phyloP scores from a whole-genome alignment of 345 rosid species.

The Citrus hindsii region DNA sequence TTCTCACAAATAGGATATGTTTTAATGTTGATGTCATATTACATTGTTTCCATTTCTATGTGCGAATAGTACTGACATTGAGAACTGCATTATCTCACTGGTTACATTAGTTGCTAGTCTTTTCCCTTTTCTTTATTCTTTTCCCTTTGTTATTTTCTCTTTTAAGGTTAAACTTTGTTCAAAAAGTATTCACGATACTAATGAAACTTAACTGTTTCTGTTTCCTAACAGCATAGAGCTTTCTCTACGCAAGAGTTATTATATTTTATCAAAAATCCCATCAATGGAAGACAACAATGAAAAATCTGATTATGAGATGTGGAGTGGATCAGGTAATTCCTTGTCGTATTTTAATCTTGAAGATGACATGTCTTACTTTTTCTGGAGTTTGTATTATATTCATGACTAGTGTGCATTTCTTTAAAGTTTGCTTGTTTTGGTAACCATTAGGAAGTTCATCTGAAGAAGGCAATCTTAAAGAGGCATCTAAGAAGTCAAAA shows the following conservation, averaged over 20 bases:
- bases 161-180: background rate
- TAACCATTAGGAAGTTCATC: constrained; percentile 19
- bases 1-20: no score
- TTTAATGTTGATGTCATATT: no score
- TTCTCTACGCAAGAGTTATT: constrained; percentile 48
- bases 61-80: background rate
- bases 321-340: constrained; percentile 79
- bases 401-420: background rate
- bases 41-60: no score
- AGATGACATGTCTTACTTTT: background rate
- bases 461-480: constrained; percentile 16
- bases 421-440: constrained; percentile 1
- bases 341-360: background rate
- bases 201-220: background rate
- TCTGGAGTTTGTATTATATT: background rate
- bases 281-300: constrained; percentile 38
- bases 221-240: constrained; percentile 47
- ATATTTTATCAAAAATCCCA: constrained; percentile 54
- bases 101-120: background rate
- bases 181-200: background rate
- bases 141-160: background rate
- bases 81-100: background rate
- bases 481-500: constrained; percentile 18
- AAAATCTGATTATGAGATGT: constrained; percentile 54
- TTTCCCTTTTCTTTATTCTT: background rate